Percentiles rank a stretch among this genome's conserved stretches.
Evolutionary conservation across 1,284 basidiomycete genomes (phyloP).

Genomic region (Malassezia obtusa): DNA sequence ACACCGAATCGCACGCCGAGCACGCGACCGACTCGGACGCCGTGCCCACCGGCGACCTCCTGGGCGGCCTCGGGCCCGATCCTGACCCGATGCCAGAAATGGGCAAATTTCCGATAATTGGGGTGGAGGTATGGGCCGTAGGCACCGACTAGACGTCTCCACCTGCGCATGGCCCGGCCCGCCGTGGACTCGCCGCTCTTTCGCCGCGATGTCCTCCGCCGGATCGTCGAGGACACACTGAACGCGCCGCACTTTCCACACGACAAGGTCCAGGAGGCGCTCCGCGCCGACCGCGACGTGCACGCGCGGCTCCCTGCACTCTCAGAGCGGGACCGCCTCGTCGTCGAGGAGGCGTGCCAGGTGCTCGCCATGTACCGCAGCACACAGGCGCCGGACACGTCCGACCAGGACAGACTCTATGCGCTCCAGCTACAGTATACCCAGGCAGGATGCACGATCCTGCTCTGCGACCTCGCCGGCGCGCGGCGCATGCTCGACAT

Average conservation of each 20-base stretch:
- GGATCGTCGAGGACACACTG: neutral
- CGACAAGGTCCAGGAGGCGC: neutral
- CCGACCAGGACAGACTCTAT: neutral
- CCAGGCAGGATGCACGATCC: constrained; percentile 4
- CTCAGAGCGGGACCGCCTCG: neutral
- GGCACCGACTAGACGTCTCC: constrained; percentile 51
- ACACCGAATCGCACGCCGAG: constrained; percentile 1
- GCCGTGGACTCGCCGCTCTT: neutral
- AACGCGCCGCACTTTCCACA: constrained; percentile 1
- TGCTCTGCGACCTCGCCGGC: neutral
- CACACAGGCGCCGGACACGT: neutral
- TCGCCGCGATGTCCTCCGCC: neutral
- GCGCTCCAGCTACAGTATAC: neutral
- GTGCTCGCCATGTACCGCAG: constrained; percentile 2
- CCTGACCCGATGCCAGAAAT: constrained; percentile 52
- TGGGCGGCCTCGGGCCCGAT: constrained; percentile 20
- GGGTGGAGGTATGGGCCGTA: constrained; percentile 68
- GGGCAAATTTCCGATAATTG: constrained; percentile 68
- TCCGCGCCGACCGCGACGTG: neutral
- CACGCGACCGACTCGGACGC: constrained; percentile 7
- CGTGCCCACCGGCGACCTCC: constrained; percentile 13
- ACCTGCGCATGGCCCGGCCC: neutral
- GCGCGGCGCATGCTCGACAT: constrained; percentile 6
- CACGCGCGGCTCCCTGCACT: constrained; percentile 4
- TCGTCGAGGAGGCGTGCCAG: neutral